Percentiles rank a stretch among this genome's conserved stretches.
These are phyloP conservation scores for Curvularia eragrostidis DNA, from an alignment of 2,329 filamentous ascomycete genomes.

Conservation along the genomic window DNA sequence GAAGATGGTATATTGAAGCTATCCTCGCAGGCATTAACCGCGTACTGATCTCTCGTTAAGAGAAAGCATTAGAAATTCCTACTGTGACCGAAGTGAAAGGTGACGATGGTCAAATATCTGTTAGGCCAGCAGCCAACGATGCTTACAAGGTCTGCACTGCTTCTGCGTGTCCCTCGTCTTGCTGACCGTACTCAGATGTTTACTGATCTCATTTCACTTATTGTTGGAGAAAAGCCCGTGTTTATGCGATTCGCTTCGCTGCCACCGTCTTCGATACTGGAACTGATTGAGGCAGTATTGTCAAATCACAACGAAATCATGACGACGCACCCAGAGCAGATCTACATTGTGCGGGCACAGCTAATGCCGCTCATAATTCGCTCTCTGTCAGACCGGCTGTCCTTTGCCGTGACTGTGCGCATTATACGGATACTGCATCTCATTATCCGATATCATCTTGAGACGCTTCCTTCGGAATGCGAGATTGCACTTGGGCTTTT, in stretches of 20 bases:
- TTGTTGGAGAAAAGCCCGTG: conserved; percentile 81
- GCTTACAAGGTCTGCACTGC: conserved; percentile 70
- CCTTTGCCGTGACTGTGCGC: conserved; percentile 82
- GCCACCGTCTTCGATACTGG: conserved; percentile 82
- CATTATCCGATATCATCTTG: conserved; percentile 78
- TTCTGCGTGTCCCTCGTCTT: background rate
- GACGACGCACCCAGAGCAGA: conserved; percentile 77
- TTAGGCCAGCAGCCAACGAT: conserved; percentile 81
- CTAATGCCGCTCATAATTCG: conserved; percentile 85
- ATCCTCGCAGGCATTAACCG: background rate
- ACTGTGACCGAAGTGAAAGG: conserved; percentile 71
- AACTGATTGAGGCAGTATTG: conserved; percentile 89
- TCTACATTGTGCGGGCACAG: conserved; percentile 75
- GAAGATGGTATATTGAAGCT: conserved; percentile 72
- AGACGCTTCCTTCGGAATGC: conserved; percentile 76
- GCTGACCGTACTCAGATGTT: conserved; percentile 66
- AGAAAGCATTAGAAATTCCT: conserved; percentile 58
- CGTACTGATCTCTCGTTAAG: conserved; percentile 28
- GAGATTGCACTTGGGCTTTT: conserved; percentile 82
- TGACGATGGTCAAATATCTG: conserved; percentile 67
- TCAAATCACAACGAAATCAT: conserved; percentile 86
- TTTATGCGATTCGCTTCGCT: conserved; percentile 82
- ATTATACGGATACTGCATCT: conserved; percentile 84
- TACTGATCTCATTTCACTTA: conserved; percentile 86
- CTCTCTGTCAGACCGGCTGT: conserved; percentile 76